A percentile compares a stretch with the other conserved stretches of the same genome.
These are phyloP conservation scores for Ceratobasidium papillatum DNA, from an alignment of 1,284 basidiomycete genomes.

Conservation along the genomic window DNA sequence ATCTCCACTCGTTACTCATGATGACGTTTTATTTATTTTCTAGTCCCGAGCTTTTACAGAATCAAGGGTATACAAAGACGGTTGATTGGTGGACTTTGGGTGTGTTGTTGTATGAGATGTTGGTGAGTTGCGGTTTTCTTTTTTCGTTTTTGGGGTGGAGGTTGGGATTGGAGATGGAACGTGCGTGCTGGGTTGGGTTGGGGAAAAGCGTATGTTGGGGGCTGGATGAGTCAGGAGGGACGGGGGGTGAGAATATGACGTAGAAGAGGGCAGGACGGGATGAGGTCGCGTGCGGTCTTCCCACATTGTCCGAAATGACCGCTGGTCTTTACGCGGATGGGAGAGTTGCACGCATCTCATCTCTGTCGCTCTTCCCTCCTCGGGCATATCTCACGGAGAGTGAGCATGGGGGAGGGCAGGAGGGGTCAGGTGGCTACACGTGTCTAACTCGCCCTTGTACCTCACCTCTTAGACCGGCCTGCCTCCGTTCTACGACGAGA, in stretches of 20 bases:
- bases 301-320: slow-evolving; percentile 28
- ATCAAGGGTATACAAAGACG: slow-evolving; percentile 98
- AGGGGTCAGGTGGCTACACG: neutral
- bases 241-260: slow-evolving; percentile 2
- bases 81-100: slow-evolving; percentile 99
- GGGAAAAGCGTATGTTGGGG: too few species aligned
- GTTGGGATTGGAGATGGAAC: neutral
- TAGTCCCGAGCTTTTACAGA: slow-evolving; percentile 88
- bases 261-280: neutral
- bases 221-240: neutral
- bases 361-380: neutral
- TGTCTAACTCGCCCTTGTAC: slow-evolving; percentile 1
- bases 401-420: neutral
- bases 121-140: slow-evolving; percentile 60
- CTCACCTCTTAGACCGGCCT: slow-evolving; percentile 77
- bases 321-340: too few species aligned
- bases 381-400: neutral
- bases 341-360: slow-evolving; percentile 7
- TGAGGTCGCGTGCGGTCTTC: slow-evolving; percentile 13
- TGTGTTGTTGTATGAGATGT: slow-evolving; percentile 98
- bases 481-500: slow-evolving; percentile 98
- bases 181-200: too few species aligned
- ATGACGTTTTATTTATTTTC: slow-evolving; percentile 10
- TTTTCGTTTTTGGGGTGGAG: neutral
- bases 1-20: too few species aligned